phyloP scores from a whole-genome alignment of 495 filamentous ascomycete genomes.

The Lasiosphaeria ovina region DNA sequence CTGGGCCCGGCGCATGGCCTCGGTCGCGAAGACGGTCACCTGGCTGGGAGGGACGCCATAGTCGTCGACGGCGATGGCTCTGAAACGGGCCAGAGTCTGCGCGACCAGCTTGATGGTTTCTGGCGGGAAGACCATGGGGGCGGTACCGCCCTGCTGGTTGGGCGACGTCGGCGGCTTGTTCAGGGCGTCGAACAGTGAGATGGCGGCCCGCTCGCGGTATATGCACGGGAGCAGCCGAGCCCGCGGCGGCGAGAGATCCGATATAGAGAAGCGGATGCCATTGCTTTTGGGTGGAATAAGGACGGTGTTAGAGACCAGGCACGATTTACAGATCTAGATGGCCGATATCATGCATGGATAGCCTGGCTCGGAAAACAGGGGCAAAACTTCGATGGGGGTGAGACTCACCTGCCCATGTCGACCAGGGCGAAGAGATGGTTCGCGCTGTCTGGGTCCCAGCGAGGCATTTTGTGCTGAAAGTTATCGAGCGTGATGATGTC shows the following conservation, averaged over 20 bases:
- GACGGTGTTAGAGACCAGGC: constrained; percentile 9
- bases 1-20: constrained; percentile 78
- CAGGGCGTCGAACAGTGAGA: constrained; percentile 90
- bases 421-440: constrained; percentile 59
- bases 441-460: constrained; percentile 39
- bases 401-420: constrained; percentile 69
- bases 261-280: constrained; percentile 91
- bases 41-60: constrained; percentile 62
- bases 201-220: constrained; percentile 72
- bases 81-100: constrained; percentile 65
- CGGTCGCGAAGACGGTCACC: constrained; percentile 78
- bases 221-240: constrained; percentile 72
- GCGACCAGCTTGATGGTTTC: constrained; percentile 63
- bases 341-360: no score
- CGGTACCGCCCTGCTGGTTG: constrained; percentile 18
- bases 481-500: constrained; percentile 53
- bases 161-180: constrained; percentile 34
- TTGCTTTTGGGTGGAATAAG: constrained; percentile 56
- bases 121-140: constrained; percentile 58
- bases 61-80: constrained; percentile 60
- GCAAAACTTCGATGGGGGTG: no score
- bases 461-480: constrained; percentile 46
- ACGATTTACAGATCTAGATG: no score
- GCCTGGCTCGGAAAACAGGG: no score
- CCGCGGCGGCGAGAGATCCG: constrained; percentile 67